Percentiles rank a stretch among this genome's conserved stretches.
Evolutionary conservation across 2,329 filamentous ascomycete genomes (phyloP).

Genomic region (Alternaria brassicicola): DNA sequence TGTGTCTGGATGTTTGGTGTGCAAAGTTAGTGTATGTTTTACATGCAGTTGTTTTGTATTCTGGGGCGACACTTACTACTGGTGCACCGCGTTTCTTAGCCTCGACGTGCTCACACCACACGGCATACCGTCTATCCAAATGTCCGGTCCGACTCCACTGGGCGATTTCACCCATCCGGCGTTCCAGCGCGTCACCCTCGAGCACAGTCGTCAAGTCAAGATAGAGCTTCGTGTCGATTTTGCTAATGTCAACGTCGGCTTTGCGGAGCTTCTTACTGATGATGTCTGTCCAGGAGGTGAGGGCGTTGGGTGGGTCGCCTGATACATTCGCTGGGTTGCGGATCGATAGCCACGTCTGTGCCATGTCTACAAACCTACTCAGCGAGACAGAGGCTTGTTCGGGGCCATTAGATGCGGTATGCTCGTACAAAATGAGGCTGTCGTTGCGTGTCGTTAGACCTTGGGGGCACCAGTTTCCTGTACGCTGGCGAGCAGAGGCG

Average conservation of each 20-base stretch:
- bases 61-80: too few species aligned
- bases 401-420: background rate
- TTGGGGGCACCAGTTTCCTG: conserved; percentile 8
- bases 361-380: background rate
- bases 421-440: conserved; percentile 1
- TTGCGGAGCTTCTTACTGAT: background rate
- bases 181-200: background rate
- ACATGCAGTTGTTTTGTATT: too few species aligned
- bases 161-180: background rate
- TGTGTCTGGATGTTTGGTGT: too few species aligned
- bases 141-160: background rate
- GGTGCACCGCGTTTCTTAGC: background rate
- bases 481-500: background rate
- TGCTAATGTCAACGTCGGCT: background rate
- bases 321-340: background rate
- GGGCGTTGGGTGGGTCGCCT: background rate
- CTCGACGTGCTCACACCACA: background rate
- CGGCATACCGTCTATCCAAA: background rate
- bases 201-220: background rate
- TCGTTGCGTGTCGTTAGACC: background rate
- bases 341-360: background rate
- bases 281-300: background rate
- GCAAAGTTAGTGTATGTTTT: too few species aligned
- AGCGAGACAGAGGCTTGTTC: background rate
- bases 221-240: background rate